Base-by-base conservation (phyloP, 768 basidiomycete genomes). In the Leucocoprinus birnbaumii region DNA sequence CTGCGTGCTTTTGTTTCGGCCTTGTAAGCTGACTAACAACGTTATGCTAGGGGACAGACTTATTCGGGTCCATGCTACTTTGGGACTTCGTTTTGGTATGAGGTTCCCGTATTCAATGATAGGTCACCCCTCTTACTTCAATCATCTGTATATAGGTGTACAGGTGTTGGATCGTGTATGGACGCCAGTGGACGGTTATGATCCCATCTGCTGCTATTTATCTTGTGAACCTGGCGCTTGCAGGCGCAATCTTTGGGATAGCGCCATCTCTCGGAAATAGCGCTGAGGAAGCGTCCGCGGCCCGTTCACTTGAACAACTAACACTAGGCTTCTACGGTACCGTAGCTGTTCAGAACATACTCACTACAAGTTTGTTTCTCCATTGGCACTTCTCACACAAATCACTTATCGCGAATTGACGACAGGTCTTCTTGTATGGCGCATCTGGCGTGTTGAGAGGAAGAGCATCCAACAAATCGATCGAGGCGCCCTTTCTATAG, bases 81-180 rank as follows among this genome's bases (percentile, higher is more conserved):
- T 31, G 53, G 10, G 53, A 54, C 24, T 54, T 46, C 18, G 37
- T 54, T 22, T 37, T 54, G n/a, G 53, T 54, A 40, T 1, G 53
- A 4, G 3, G 9, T 18, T n/a, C 18, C 3, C 21, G 14, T 9
- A 13, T 19, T 22, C n/a, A n/a, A n/a, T 9, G 14, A 13, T 0
- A 16, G 6, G 18, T 19, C 11, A 10, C 16, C 6, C 21, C 10
- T 4, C 19, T n/a, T n/a, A 18, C 25, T 24, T n/a, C 13, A n/a
- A 2, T 13, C 8, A 42, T 18, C 24, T 24, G 3, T 26, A 6
- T 8, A 25, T 27, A 54, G 53, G 21, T 54, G 3, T 54, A 54
- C 35, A 22, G 45, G 7, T 54, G 53, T n/a, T 54, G 53, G 53
- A 34, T 53, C 14, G 51, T 45, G n/a, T 53, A 35, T 35, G 31